Evolutionary conservation across 495 filamentous ascomycete genomes (phyloP).

Genomic region (Penicillium bovifimosum): DNA sequence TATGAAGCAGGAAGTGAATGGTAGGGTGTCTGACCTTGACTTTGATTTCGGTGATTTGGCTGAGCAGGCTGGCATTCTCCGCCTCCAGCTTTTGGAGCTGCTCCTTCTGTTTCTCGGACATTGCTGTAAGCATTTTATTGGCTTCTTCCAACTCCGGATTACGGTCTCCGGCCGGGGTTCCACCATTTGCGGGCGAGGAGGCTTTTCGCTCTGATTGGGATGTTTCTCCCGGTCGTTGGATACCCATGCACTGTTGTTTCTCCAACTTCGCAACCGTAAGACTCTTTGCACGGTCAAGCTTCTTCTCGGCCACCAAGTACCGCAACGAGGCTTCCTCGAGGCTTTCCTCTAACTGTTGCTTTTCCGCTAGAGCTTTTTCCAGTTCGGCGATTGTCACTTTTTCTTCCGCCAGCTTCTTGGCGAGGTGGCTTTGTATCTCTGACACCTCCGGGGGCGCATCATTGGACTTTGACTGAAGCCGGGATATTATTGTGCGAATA

Average conservation of each 20-base stretch:
- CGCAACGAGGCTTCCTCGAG: slow-evolving; percentile 80
- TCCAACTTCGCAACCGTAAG: slow-evolving; percentile 88
- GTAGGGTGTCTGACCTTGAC: slow-evolving; percentile 42
- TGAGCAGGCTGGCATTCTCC: slow-evolving; percentile 73
- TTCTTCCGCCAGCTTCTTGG: slow-evolving; percentile 68
- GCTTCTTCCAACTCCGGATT: slow-evolving; percentile 60
- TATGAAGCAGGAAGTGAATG: not conserved
- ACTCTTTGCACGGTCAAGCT: slow-evolving; percentile 81
- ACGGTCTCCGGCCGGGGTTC: slow-evolving; percentile 44
- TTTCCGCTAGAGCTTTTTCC: slow-evolving; percentile 69
- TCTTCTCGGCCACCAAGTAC: slow-evolving; percentile 92
- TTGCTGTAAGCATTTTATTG: slow-evolving; percentile 65
- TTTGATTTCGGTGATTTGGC: slow-evolving; percentile 68
- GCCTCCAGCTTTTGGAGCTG: slow-evolving; percentile 72
- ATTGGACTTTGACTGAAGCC: slow-evolving; percentile 45
- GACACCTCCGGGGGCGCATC: slow-evolving; percentile 56
- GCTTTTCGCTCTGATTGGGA: slow-evolving; percentile 54
- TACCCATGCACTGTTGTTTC: slow-evolving; percentile 71
- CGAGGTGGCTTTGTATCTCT: slow-evolving; percentile 66
- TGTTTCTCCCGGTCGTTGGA: slow-evolving; percentile 46
- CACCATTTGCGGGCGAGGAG: slow-evolving; percentile 48
- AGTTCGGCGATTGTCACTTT: slow-evolving; percentile 74
- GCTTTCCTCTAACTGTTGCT: slow-evolving; percentile 75
- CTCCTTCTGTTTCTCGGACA: slow-evolving; percentile 75
- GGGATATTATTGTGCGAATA: slow-evolving; percentile 56